Conservation (phyloP, 768 basidiomycete species). For the Lentinula raphanica region DNA sequence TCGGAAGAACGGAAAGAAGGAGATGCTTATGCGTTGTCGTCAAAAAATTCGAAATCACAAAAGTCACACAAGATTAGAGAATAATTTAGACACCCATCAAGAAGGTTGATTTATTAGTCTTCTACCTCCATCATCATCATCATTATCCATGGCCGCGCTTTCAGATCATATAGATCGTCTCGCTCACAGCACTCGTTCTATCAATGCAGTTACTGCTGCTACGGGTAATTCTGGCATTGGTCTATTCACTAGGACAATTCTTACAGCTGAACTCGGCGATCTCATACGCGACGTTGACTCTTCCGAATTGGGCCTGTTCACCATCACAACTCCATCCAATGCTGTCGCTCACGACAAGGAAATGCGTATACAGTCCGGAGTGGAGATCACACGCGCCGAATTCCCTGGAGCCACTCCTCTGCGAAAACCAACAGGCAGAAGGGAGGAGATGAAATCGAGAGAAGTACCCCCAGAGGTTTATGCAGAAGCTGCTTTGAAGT, state of each 20-base stretch:
- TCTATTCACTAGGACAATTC: conserved; percentile 63
- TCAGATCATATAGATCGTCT: conserved; percentile 69
- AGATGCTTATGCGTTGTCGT: background rate
- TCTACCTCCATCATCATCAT: background rate
- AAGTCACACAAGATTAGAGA: background rate
- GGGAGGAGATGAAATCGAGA: conserved; percentile 29
- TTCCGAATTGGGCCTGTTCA: conserved; percentile 76
- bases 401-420: conserved; percentile 72
- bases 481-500: conserved; percentile 69
- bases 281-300: conserved; percentile 77
- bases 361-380: conserved; percentile 21
- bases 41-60: background rate
- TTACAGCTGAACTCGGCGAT: conserved; percentile 59
- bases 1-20: background rate
- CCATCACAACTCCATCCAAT: conserved; percentile 35
- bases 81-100: too few species aligned
- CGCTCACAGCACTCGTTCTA: conserved; percentile 43
- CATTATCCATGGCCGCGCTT: conserved; percentile 54
- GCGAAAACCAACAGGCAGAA: conserved; percentile 37
- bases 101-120: background rate
- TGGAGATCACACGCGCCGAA: conserved; percentile 55
- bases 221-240: conserved; percentile 26
- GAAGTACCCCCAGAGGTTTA: conserved; percentile 72
- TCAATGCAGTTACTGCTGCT: conserved; percentile 38
- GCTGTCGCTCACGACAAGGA: conserved; percentile 24